phyloP scores from a whole-genome alignment of 345 rosid species.

The Hibiscus tridactylites region DNA sequence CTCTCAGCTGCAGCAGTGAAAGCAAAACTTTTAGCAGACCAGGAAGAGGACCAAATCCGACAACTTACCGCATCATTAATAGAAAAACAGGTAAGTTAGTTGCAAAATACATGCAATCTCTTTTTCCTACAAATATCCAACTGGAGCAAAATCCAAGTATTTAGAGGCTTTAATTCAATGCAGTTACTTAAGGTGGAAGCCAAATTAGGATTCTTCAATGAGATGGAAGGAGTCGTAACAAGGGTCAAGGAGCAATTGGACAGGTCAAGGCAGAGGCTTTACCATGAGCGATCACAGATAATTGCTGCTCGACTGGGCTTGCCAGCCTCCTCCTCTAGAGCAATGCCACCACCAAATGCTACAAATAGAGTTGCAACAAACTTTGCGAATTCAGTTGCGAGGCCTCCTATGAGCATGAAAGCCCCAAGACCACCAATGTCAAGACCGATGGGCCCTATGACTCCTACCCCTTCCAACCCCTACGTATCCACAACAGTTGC shows the following conservation, averaged over 20 bases:
- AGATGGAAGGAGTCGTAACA: constrained; percentile 53
- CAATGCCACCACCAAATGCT: constrained; percentile 46
- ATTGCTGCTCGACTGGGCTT: constrained; percentile 81
- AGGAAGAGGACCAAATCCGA: constrained; percentile 83
- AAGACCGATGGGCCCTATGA: constrained; percentile 44
- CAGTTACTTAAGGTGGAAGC: constrained; percentile 87
- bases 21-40: constrained; percentile 74
- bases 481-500: constrained; percentile 35
- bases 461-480: constrained; percentile 36
- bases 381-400: constrained; percentile 47
- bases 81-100: constrained; percentile 73
- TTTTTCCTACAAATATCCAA: neutral
- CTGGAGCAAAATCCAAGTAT: neutral
- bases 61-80: constrained; percentile 60
- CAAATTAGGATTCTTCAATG: constrained; percentile 76
- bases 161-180: constrained; percentile 9
- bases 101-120: neutral
- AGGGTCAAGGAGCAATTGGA: constrained; percentile 87
- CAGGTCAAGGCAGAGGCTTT: constrained; percentile 79
- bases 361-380: constrained; percentile 67
- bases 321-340: constrained; percentile 51
- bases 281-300: constrained; percentile 87
- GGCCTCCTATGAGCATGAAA: constrained; percentile 58
- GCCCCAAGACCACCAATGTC: constrained; percentile 61
- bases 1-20: constrained; percentile 95